phyloP scores from a whole-genome alignment of 371 early-diverging fungal genomes.

The Rhizopus arrhizus region DNA sequence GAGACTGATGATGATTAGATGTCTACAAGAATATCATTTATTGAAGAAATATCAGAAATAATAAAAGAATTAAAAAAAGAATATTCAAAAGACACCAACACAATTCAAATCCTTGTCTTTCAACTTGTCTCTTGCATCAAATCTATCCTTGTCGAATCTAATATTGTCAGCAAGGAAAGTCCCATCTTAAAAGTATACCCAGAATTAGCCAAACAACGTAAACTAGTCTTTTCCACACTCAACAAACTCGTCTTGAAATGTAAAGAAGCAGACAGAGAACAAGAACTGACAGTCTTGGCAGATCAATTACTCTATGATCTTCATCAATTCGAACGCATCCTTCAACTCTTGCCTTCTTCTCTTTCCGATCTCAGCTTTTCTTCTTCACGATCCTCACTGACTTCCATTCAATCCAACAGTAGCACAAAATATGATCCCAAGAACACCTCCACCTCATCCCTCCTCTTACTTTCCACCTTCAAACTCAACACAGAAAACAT shows the following conservation, averaged over 20 bases:
- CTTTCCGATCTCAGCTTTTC: constrained; percentile 13
- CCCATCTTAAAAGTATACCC: constrained; percentile 40
- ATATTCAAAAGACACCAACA: constrained; percentile 8
- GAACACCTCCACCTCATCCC: neutral
- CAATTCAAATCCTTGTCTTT: constrained; percentile 28
- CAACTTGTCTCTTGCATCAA: constrained; percentile 46
- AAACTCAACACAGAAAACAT: constrained; percentile 32
- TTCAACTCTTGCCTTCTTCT: constrained; percentile 11
- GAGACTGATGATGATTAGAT: constrained; percentile 9
- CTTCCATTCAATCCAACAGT: constrained; percentile 11
- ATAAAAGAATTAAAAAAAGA: constrained; percentile 6
- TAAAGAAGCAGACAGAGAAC: constrained; percentile 25
- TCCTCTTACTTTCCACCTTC: constrained; percentile 3
- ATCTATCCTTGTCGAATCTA: constrained; percentile 42
- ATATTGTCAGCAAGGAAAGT: constrained; percentile 48
- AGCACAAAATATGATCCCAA: neutral
- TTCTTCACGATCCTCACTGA: constrained; percentile 29
- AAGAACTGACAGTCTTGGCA: constrained; percentile 1
- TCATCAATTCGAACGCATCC: constrained; percentile 10
- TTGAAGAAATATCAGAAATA: constrained; percentile 7
- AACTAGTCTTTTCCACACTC: constrained; percentile 35
- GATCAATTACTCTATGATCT: neutral
- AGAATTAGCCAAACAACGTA: constrained; percentile 45
- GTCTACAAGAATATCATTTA: neutral
- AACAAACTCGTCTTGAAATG: constrained; percentile 50